Evolutionary conservation across 2,329 filamentous ascomycete species (phyloP).

Genomic region (Dactylonectria macrodidyma): DNA sequence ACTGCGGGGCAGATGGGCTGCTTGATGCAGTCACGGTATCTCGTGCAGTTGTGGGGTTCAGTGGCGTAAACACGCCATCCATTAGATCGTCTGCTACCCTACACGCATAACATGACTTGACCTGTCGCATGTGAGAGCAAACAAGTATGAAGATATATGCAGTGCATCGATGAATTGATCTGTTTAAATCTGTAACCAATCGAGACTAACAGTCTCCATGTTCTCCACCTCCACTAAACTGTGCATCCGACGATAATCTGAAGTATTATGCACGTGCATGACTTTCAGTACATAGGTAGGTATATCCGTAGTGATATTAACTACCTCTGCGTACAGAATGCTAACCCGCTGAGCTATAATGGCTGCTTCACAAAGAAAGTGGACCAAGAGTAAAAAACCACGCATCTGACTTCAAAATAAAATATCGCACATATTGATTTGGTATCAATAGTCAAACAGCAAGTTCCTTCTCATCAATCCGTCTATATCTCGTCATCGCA

Average conservation of each 20-base stretch:
- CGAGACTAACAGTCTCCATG: neutral
- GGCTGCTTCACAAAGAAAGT: neutral
- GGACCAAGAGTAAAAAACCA: neutral
- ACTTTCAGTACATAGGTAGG: no score
- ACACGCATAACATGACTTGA: constrained; percentile 35
- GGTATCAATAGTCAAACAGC: constrained; percentile 39
- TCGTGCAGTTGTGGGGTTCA: constrained; percentile 5
- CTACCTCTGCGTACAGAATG: neutral
- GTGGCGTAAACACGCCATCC: constrained; percentile 8
- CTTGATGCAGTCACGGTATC: constrained; percentile 2
- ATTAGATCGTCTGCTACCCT: neutral
- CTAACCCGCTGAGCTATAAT: neutral
- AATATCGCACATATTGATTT: constrained; percentile 26
- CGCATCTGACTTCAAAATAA: neutral
- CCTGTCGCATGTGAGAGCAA: neutral
- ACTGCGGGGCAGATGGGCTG: constrained; percentile 6
- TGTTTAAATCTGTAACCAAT: neutral
- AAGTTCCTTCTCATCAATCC: constrained; percentile 26
- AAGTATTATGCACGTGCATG: no score
- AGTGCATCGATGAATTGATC: neutral
- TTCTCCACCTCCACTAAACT: neutral
- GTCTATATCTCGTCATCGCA: constrained; percentile 43
- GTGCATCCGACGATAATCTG: no score
- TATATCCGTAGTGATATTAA: no score
- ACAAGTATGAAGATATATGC: neutral